Percentiles rank a stretch among this genome's conserved stretches.
Conservation (phyloP, 306 rosid species). For the Vachellia collinsii region DNA sequence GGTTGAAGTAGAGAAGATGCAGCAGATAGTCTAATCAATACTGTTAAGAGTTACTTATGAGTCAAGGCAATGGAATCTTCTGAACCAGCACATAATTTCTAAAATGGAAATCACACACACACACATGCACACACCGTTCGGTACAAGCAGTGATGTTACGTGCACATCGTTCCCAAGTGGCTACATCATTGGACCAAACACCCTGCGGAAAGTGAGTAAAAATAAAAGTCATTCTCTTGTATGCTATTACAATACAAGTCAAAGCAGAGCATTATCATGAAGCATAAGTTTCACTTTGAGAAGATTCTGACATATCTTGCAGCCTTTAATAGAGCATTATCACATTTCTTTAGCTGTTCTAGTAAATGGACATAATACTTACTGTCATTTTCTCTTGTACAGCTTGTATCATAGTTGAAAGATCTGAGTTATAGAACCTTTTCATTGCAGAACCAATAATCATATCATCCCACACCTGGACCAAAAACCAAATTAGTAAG, state of each 20-base stretch:
- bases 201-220: conserved; percentile 51
- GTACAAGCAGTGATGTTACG: conserved; percentile 70
- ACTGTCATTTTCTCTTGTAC: conserved; percentile 75
- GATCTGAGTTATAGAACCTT: conserved; percentile 66
- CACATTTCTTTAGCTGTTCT: too few species aligned
- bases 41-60: background rate
- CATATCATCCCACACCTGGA: conserved; percentile 89
- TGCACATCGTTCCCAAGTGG: conserved; percentile 65
- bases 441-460: conserved; percentile 90
- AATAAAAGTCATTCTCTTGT: background rate
- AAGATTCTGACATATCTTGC: background rate
- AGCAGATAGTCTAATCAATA: background rate
- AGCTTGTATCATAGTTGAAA: conserved; percentile 69
- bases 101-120: conserved; percentile 44
- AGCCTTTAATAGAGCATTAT: background rate
- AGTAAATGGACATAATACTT: conserved; percentile 29
- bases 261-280: background rate
- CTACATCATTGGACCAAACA: conserved; percentile 58
- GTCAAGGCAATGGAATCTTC: background rate
- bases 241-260: background rate
- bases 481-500: conserved; percentile 38
- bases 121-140: too few species aligned
- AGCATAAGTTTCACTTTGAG: background rate
- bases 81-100: background rate
- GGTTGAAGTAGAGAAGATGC: background rate